A percentile compares a stretch with the other conserved stretches of the same genome.
Conservation (phyloP, 768 basidiomycete genomes). For the Dacryopinax primogenitus region DNA sequence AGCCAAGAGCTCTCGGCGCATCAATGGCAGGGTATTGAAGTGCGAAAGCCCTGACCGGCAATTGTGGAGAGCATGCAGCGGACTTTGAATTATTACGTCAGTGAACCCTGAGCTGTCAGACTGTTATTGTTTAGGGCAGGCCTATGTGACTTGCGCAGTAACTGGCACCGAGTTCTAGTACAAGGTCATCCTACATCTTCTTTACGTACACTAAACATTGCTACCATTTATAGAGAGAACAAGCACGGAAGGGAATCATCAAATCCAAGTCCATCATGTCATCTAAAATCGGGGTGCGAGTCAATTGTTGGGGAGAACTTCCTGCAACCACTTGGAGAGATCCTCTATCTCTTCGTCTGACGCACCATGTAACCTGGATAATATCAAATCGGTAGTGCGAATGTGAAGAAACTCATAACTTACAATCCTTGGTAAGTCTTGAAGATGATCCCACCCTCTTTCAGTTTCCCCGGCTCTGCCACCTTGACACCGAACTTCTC, state of each 20-base stretch:
- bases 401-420: slow-evolving; percentile 8
- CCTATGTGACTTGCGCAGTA: too few relatives aligned
- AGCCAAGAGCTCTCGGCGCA: not conserved
- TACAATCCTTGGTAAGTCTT: slow-evolving; percentile 12
- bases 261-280: too few relatives aligned
- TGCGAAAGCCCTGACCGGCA: not conserved
- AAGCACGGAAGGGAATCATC: too few relatives aligned
- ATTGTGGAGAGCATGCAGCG: not conserved
- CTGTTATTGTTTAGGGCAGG: not conserved
- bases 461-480: slow-evolving; percentile 23
- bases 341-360: slow-evolving; percentile 54
- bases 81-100: slow-evolving; percentile 7
- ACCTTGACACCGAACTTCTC: slow-evolving; percentile 39
- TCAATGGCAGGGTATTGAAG: too few relatives aligned
- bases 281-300: too few relatives aligned
- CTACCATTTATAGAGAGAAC: too few relatives aligned
- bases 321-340: slow-evolving; percentile 56
- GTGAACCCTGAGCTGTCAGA: not conserved
- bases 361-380: slow-evolving; percentile 42
- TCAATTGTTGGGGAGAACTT: slow-evolving; percentile 17
- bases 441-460: not conserved
- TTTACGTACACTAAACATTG: too few relatives aligned
- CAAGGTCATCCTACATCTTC: too few relatives aligned
- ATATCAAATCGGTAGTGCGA: slow-evolving; percentile 12
- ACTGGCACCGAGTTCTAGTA: too few relatives aligned